Conservation (phyloP, 495 filamentous ascomycete species). For the Talaromyces adpressus region DNA sequence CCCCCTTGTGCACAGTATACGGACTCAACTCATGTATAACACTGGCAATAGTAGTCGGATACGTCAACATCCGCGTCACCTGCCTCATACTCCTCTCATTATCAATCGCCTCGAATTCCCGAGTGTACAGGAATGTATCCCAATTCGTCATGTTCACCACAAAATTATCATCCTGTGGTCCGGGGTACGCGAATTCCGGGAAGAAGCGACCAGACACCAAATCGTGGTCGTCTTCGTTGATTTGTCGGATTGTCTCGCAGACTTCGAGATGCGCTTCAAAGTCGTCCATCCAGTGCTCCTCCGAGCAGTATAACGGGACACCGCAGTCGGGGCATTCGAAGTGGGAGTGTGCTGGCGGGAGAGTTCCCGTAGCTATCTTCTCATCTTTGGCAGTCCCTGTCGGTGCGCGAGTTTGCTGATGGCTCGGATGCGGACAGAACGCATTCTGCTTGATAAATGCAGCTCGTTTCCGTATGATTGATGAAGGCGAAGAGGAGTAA, state of each 20-base stretch:
- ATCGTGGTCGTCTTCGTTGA: conserved; percentile 98
- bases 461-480: conserved; percentile 76
- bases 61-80: conserved; percentile 86
- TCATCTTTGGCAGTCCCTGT: conserved; percentile 45
- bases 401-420: conserved; percentile 59
- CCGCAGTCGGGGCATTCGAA: conserved; percentile 98
- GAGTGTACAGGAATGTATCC: conserved; percentile 90
- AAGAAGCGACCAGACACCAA: conserved; percentile 84
- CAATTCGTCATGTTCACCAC: conserved; percentile 97
- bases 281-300: conserved; percentile 91
- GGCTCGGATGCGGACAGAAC: conserved; percentile 82
- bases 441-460: conserved; percentile 85
- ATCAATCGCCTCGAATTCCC: conserved; percentile 84
- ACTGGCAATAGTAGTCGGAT: conserved; percentile 85
- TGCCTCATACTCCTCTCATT: conserved; percentile 81
- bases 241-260: conserved; percentile 82
- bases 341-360: conserved; percentile 68
- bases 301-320: conserved; percentile 84
- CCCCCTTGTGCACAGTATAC: conserved; percentile 65
- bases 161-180: conserved; percentile 80
- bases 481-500: conserved; percentile 79
- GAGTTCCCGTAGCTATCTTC: conserved; percentile 29
- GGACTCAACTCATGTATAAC: conserved; percentile 90
- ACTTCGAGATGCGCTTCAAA: conserved; percentile 88
- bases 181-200: conserved; percentile 88